Evolutionary conservation across 2,329 filamentous ascomycete genomes (phyloP).

Genomic region (Trichophyton verrucosum): DNA sequence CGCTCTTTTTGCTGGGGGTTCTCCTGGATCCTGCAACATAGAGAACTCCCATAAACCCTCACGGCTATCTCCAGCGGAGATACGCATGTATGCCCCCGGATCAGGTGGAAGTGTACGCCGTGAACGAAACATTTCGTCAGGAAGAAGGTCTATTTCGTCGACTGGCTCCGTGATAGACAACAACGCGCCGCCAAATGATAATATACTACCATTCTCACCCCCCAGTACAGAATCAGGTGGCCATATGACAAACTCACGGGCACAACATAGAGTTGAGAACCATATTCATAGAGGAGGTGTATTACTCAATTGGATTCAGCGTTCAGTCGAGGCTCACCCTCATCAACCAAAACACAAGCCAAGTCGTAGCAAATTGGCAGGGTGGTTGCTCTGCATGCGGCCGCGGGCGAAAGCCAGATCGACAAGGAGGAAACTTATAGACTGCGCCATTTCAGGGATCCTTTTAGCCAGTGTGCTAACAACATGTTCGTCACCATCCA

Average conservation of each 20-base stretch:
- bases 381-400: slow-evolving; percentile 13
- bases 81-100: slow-evolving; percentile 4
- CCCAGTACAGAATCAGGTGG: neutral
- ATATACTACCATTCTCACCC: slow-evolving; percentile 9
- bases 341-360: neutral
- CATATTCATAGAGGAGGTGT: neutral
- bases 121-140: neutral
- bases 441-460: slow-evolving; percentile 52
- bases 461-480: slow-evolving; percentile 48
- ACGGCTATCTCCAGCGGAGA: neutral
- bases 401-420: slow-evolving; percentile 13
- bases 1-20: neutral
- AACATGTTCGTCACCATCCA: slow-evolving; percentile 47
- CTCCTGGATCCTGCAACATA: neutral
- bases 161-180: slow-evolving; percentile 18
- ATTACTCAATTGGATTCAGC: neutral
- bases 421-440: slow-evolving; percentile 38
- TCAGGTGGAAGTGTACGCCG: neutral
- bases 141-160: slow-evolving; percentile 15
- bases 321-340: neutral
- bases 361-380: too few species aligned
- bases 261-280: neutral
- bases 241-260: too few species aligned
- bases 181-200: slow-evolving; percentile 8
- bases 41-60: neutral